Base-by-base conservation (phyloP, 768 basidiomycete species). In the Dacryopinax primogenitus region DNA sequence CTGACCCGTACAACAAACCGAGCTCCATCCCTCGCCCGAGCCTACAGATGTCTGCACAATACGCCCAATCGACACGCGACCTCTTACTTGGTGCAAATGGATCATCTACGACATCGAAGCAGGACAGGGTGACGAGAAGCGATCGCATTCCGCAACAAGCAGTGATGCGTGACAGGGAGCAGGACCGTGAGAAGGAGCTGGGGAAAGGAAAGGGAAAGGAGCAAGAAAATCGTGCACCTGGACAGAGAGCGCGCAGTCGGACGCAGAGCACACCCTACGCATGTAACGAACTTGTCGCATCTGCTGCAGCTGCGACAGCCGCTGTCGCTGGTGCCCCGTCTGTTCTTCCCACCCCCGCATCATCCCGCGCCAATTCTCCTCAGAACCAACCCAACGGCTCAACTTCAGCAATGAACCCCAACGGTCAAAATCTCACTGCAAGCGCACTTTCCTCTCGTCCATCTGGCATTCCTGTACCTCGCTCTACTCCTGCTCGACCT, bases 21-120 rank as follows among this genome's bases (percentile, higher is more conserved):
- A 78, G 78, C 69, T 79, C 78, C 30, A 82, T 82, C 67, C 82
- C 82, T 28, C 76, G 78, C 51, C 77, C 81, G 32, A 79, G 77
- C 69, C 69, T 77, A 61, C 78, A 77, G 71, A 72, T 58, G 51
- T 58, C 51, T 15, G 51, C 51, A 2, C 26, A 13, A 6, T 7
- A 18, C 2, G 51, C 51, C 26, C 51, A 58, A 30, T 28, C 4
- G 9, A 58, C 51, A 30, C 12, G 51, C 15, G 51, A 58, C 13
- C 26, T 58, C 51, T 58, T 3, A 18, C 51, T 30, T 26, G 45
- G 26, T 21, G 51, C 51, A 18, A 30, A 21, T 21, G 51, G n/a
- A n/a, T n/a, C n/a, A n/a, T n/a, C n/a, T n/a, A n/a, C n/a, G n/a
- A n/a, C n/a, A n/a, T n/a, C n/a, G n/a, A n/a, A n/a, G n/a, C n/a